Percentiles rank a stretch among this genome's conserved stretches.
These are phyloP conservation scores for Rhizoctonia solani DNA, from an alignment of 1,284 basidiomycete genomes.

Conservation along the genomic window DNA sequence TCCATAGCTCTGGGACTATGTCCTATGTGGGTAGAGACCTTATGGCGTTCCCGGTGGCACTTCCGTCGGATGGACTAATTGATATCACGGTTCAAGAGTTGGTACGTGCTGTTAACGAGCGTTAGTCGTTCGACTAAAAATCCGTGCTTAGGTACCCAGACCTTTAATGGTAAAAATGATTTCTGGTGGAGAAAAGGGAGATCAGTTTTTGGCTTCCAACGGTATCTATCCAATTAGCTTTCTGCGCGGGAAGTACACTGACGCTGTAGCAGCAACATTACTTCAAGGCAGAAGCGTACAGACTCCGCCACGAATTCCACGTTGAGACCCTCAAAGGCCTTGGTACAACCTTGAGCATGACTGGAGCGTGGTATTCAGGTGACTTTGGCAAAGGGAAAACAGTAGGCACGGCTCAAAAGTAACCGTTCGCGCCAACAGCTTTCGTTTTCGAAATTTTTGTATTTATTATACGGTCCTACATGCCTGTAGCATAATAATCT, in stretches of 20 bases:
- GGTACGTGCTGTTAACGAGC: constrained; percentile 49
- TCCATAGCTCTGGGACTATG: constrained; percentile 50
- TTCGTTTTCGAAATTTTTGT: neutral
- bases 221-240: constrained; percentile 48
- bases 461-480: too few relatives aligned
- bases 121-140: neutral
- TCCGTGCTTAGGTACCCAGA: constrained; percentile 55
- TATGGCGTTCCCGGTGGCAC: constrained; percentile 85
- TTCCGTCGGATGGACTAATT: constrained; percentile 78
- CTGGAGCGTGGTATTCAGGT: constrained; percentile 49
- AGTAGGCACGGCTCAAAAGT: neutral
- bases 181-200: constrained; percentile 69
- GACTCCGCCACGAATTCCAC: constrained; percentile 77
- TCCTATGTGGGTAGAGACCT: constrained; percentile 65
- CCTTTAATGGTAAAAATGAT: constrained; percentile 62
- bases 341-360: constrained; percentile 70
- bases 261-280: constrained; percentile 65
- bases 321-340: constrained; percentile 78
- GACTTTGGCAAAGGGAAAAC: constrained; percentile 14
- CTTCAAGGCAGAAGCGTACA: constrained; percentile 77
- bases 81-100: constrained; percentile 74
- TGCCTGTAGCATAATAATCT: neutral
- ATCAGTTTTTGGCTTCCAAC: constrained; percentile 67
- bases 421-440: neutral
- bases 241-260: neutral